Evolutionary conservation across 139 green algal species (phyloP).

Genomic region (Spirogloea muscicola): DNA sequence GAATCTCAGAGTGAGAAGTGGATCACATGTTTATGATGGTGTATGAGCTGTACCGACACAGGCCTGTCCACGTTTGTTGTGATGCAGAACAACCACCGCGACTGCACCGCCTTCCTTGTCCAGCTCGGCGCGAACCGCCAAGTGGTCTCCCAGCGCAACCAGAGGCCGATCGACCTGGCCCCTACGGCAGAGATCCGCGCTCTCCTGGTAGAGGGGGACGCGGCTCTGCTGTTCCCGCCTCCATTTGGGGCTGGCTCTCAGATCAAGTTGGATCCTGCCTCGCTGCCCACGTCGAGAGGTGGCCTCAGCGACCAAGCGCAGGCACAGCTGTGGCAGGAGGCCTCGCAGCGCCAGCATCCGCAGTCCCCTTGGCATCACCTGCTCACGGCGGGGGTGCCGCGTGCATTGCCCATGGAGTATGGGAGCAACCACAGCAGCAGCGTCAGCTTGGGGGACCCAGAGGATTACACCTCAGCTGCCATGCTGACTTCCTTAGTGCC

Average conservation of each 20-base stretch:
- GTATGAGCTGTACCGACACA: no score
- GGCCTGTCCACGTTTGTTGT: no score
- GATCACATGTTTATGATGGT: no score
- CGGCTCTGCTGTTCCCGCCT: not conserved
- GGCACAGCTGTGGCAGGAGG: not conserved
- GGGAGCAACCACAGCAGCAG: no score
- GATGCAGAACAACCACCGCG: constrained; percentile 26
- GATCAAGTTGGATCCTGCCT: no score
- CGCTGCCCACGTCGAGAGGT: not conserved
- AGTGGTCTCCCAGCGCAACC: constrained; percentile 13
- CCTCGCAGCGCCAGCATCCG: not conserved
- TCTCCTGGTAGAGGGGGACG: constrained; percentile 2
- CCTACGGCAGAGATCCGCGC: constrained; percentile 16
- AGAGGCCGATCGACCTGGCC: constrained; percentile 17
- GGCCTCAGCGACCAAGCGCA: not conserved
- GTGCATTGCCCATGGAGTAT: no score
- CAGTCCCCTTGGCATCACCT: not conserved
- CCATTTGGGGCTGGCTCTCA: not conserved
- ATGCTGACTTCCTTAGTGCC: no score
- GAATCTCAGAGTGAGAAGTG: no score
- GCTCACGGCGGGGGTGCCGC: no score
- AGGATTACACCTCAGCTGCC: no score
- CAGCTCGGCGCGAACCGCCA: constrained; percentile 7
- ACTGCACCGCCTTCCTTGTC: constrained; percentile 21
- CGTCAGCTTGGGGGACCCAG: no score